A percentile compares a stretch with the other conserved stretches of the same genome.
phyloP scores from a whole-genome alignment of 176 grass and related monocot genomes.

The Elymus sibiricus region DNA sequence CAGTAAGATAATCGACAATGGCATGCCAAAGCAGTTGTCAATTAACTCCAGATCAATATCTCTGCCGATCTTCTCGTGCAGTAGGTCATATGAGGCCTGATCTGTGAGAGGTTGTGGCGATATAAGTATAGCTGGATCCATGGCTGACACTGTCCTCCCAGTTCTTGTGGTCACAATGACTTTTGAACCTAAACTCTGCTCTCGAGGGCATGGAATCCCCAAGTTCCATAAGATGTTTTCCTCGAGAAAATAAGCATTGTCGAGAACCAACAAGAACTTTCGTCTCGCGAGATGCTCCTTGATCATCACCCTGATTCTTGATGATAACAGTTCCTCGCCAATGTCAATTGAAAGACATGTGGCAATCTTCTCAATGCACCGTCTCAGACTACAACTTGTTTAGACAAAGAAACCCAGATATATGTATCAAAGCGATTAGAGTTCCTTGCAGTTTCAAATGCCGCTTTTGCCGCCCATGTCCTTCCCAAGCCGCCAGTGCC shows the following conservation, averaged over 20 bases:
- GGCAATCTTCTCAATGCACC: constrained; percentile 18
- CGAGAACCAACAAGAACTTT: constrained; percentile 35
- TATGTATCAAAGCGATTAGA: background rate
- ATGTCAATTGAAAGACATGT: background rate
- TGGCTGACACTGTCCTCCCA: accelerated
- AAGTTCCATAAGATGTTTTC: constrained; percentile 4
- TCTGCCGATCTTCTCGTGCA: background rate
- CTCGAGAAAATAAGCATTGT: constrained; percentile 42
- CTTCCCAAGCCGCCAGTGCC: constrained; percentile 23
- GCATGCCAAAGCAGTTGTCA: constrained; percentile 13
- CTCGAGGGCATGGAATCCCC: constrained; percentile 15
- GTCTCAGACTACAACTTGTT: background rate
- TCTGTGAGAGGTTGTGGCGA: constrained; percentile 14
- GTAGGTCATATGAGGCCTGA: background rate
- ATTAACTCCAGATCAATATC: background rate
- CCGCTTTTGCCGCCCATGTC: constrained; percentile 36
- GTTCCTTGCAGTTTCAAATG: background rate
- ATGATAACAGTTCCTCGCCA: background rate
- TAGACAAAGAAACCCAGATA: constrained; percentile 22
- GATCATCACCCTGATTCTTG: background rate
- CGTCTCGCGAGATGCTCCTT: background rate
- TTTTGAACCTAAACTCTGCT: constrained; percentile 14
- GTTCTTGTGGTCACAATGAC: constrained; percentile 35
- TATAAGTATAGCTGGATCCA: background rate
- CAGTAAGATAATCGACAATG: constrained; percentile 27